A percentile compares a stretch with the other conserved stretches of the same genome.
These are phyloP conservation scores for Gentiana macrophylla DNA, from an alignment of 257 asterid species.

Conservation along the genomic window DNA sequence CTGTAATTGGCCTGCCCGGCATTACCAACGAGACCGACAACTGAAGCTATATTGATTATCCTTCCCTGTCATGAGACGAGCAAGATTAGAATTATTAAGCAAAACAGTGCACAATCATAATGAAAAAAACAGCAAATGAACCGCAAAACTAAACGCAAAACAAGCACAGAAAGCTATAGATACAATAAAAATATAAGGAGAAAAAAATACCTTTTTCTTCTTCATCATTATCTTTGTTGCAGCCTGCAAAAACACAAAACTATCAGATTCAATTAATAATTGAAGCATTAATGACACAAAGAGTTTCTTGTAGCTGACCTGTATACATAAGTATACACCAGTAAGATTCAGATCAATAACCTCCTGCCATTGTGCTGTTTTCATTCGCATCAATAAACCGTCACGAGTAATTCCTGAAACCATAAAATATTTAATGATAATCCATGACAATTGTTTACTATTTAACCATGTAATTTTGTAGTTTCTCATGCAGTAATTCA, in stretches of 20 bases:
- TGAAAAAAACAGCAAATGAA: neutral
- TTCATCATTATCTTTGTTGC: constrained; percentile 96
- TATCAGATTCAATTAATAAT: constrained; percentile 12
- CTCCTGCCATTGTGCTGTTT: constrained; percentile 87
- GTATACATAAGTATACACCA: constrained; percentile 88
- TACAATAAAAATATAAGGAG: neutral
- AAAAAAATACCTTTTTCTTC: constrained; percentile 69
- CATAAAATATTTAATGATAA: constrained; percentile 5
- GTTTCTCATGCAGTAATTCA: neutral
- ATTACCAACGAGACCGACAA: constrained; percentile 94
- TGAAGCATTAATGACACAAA: constrained; percentile 1
- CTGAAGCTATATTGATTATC: constrained; percentile 85
- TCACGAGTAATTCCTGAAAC: constrained; percentile 85
- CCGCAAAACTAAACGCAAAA: neutral
- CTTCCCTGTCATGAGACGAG: constrained; percentile 51
- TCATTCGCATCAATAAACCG: constrained; percentile 94
- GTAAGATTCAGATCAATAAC: constrained; percentile 94
- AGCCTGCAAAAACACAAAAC: constrained; percentile 48
- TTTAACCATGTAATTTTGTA: neutral
- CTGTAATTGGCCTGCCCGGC: constrained; percentile 94
- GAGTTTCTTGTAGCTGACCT: constrained; percentile 31
- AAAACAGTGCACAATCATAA: neutral
- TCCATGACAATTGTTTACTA: neutral
- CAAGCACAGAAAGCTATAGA: neutral
- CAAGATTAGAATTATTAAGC: neutral